phyloP scores from a whole-genome alignment of 768 basidiomycete genomes.

The Baorangia bicolor region DNA sequence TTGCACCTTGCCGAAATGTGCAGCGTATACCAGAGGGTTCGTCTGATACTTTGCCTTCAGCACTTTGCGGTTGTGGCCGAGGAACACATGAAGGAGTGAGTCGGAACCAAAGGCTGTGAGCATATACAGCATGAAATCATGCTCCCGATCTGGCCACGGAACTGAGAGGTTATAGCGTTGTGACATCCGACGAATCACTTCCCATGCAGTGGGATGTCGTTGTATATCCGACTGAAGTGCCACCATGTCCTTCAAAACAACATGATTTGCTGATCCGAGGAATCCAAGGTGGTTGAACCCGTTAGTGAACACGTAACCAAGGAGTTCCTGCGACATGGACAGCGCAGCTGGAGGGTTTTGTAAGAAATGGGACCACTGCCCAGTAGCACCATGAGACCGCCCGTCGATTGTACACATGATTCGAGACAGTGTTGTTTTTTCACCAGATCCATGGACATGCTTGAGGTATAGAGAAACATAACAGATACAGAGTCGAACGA shows the following conservation, averaged over 20 bases:
- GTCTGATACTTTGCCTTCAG: not conserved
- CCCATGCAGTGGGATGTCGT: not conserved
- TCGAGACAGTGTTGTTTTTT: not conserved
- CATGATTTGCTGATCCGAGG: not conserved
- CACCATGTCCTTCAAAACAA: constrained; percentile 1
- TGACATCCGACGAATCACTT: not conserved
- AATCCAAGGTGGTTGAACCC: constrained; percentile 7
- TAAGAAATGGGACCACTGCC: not conserved
- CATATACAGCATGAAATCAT: constrained; percentile 10
- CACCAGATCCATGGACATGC: not conserved
- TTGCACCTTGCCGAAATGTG: constrained; percentile 3
- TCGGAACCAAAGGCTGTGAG: constrained; percentile 3
- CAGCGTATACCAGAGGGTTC: constrained; percentile 13
- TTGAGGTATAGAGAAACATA: constrained; percentile 1
- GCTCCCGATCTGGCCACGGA: not conserved
- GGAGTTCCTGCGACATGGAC: not conserved
- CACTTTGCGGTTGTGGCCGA: not conserved
- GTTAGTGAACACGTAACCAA: not conserved
- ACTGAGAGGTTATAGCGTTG: not conserved
- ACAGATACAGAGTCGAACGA: constrained; percentile 5
- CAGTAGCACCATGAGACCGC: not conserved
- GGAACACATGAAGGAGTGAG: constrained; percentile 1
- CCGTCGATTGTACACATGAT: not conserved
- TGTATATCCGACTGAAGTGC: not conserved
- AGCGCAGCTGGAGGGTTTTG: not conserved